Percentiles rank a stretch among this genome's conserved stretches.
Evolutionary conservation across 2,329 filamentous ascomycete genomes (phyloP).

Genomic region (Alternaria sp.): DNA sequence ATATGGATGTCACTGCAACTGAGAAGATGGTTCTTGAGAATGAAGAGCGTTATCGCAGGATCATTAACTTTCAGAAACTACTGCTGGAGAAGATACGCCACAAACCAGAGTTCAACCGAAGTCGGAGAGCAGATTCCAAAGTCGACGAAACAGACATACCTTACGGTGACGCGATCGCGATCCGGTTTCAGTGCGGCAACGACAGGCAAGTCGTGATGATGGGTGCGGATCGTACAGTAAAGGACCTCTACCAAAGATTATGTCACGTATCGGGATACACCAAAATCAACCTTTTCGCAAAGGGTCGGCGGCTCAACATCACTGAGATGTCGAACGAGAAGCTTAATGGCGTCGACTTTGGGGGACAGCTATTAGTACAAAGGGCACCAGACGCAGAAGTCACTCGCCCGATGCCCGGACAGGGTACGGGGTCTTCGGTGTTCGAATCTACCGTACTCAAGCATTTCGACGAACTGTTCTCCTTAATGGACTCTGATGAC

Average conservation of each 20-base stretch:
- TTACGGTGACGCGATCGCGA: constrained; percentile 68
- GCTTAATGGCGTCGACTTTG: constrained; percentile 61
- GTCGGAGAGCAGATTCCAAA: constrained; percentile 42
- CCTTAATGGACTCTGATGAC: constrained; percentile 77
- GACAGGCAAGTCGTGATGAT: constrained; percentile 69
- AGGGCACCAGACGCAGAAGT: constrained; percentile 36
- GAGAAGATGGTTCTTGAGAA: constrained; percentile 35
- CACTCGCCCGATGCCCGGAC: constrained; percentile 23
- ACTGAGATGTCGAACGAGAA: constrained; percentile 63
- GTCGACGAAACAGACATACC: constrained; percentile 56
- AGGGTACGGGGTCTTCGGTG: constrained; percentile 47
- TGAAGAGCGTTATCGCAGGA: constrained; percentile 39
- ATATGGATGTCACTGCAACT: constrained; percentile 20
- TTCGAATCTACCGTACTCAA: constrained; percentile 81
- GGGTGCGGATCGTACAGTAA: constrained; percentile 72
- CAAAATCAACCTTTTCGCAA: constrained; percentile 75
- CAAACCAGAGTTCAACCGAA: constrained; percentile 40
- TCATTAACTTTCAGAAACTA: constrained; percentile 43
- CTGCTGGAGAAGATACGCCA: constrained; percentile 41
- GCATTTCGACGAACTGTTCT: constrained; percentile 85
- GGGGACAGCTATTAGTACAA: constrained; percentile 39
- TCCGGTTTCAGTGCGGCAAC: constrained; percentile 73
- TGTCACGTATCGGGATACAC: constrained; percentile 74
- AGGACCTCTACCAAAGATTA: constrained; percentile 71
- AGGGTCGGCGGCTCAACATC: constrained; percentile 69